Base-by-base conservation (phyloP, 495 filamentous ascomycete species). In the Lophiostoma macrostomum region DNA sequence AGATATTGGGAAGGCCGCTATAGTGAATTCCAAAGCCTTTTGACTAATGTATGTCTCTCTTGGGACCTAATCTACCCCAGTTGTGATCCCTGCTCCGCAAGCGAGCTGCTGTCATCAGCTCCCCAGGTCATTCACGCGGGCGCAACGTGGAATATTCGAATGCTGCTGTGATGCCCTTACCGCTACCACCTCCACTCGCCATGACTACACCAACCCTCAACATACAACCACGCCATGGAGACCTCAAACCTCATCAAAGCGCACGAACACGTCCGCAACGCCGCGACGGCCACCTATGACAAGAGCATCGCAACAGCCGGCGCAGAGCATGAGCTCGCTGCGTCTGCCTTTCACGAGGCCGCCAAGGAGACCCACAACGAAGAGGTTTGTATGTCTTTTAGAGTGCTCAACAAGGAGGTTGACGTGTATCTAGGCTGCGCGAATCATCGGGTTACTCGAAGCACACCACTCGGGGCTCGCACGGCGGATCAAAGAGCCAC, bases 281-380 rank as follows among this genome's bases (percentile, higher is more conserved):
- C 90, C n/a, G 82, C 80, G 46, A 64, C 82, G 31, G 81, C 88
- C 53, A 85, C 85, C 47, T 82, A 85, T 56, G 82, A 83, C 25
- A 75, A 85, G 10, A 86, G 90, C 56, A 85, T 86, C 16, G 84
- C 84, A 4, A 80, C 85, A 20, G 90, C 91, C 13, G 85, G 87
- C 52, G 84, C 85, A 59, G 86, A 95, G 64, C 91, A 97, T 73
- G 83, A 91, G 51, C 76, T 88, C 30, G 93, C 93, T 18, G 93
- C 93, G 2, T 86, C 83, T 42, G 87, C 96, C 61, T 97, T 95
- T 69, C 82, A 90, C 38, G 85, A 84, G 27, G 91, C 89, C 23
- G 82, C 86, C 12, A 81, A 82, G 57, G 76, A 74, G 23, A 93
- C 87, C 8, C 76, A 74, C 10, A 90, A 94, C 65, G 73, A 74